Base-by-base conservation (phyloP, 805 yeast genomes). In the Saccharomycopsis lassenensis region DNA sequence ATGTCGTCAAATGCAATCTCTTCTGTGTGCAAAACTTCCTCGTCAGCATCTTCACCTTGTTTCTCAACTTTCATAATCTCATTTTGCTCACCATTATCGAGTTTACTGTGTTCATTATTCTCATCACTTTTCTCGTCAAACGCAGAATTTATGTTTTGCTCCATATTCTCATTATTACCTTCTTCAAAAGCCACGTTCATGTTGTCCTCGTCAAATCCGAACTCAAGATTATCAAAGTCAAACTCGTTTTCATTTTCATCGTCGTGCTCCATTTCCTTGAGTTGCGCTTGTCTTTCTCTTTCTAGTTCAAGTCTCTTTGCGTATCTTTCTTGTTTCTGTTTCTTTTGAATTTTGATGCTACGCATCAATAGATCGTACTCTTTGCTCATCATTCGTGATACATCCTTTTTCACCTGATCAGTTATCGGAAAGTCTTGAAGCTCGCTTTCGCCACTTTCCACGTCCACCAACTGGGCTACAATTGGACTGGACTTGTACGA, bases 221-320 rank as follows among this genome's bases (percentile, higher is more conserved):
- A 42, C 8, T 42, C 46, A 29, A 42, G 36, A 18, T 42, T 37
- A 10, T 37, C 41, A 31, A 37, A 37, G n/a, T 42, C 46, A 7
- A 33, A 18, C 21, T 42, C 43, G 15, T 33, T 33, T 10, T 29
- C n/a, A 10, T 41, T 40, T 20, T 31, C 18, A 14, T 37, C 29
- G 7, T 29, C n/a, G 11, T 23, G 24, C 14, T 24, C 29, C 16
- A 16, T 31, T 26, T 31, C 15, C 21, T 11, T 5, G 12, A n/a
- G n/a, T 11, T 30, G 31, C 22, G 24, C 25, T 20, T 26, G 24
- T 17, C 34, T 35, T 20, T 37, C 32, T 24, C 36, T 28, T 25
- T 32, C 25, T 18, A 40, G 18, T 17, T 29, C 17, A 19, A 33
- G 12, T 25, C 30, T 37, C 12, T 21, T 16, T 21, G 24, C 10